Evolutionary conservation across 805 yeast genomes (phyloP), one percentile per base, ranked within the genome.

Genomic region (Pichia rugopelliculosa): DNA sequence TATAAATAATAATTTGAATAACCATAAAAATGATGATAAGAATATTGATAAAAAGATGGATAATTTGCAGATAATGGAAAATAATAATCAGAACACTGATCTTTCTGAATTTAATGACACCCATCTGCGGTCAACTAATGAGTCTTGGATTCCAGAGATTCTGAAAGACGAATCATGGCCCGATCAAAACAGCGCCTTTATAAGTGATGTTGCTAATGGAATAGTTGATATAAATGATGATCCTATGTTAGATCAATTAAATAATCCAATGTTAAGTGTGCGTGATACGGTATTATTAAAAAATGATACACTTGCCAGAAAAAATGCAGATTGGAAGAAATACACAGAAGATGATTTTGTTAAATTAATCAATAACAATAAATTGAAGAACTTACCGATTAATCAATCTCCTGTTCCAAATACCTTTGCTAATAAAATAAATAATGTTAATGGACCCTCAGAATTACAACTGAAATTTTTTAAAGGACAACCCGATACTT

Each of bases 391-490:
- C 39, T 49, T 53, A 15, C 60, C 64, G 8, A 25, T 41, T 15
- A 47, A 45, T 25, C 53, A 50, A 18, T 45, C 54, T 1, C 51
- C 53, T 5, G 41, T 58, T 3, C 60, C 61, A 1, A 65, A 63
- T 45, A 64, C 67, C 2, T 64, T 63, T 56, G 63, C 65, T 3
- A 57, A 61, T 25, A 59, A 61, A 36, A 45, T 46, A 22, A 53
- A 51, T 26, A 55, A 50, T 26, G 53, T 42, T 18, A 48, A 53
- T 12, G 52, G 59, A 10, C 47, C 55, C 10, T 63, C 66, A 3
- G 54, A 56, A 18, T 62, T 67, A 5, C 68, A 67, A 2, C 45
- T 65, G 24, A 64, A 63, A 42, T 46, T 65, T 13, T 64, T 65
- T 51, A 64, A 60, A 12, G 51, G 44, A 30, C 51, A 53, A 20